Base-by-base conservation (phyloP, 495 filamentous ascomycete genomes). In the Hypoxylon fragiforme region DNA sequence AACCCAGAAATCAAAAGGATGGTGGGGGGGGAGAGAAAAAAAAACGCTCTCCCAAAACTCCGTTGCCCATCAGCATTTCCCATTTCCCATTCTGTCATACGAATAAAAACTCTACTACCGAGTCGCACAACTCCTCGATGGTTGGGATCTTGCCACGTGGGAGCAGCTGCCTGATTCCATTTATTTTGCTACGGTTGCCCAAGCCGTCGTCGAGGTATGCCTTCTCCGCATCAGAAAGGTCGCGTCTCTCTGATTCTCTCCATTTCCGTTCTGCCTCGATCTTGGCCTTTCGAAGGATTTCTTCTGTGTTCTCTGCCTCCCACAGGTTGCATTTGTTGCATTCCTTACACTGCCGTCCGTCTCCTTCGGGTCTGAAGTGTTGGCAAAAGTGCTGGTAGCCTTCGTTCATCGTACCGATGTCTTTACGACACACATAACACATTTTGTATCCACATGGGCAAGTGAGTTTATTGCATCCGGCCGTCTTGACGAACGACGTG, bases 361-460 rank as follows among this genome's bases (percentile, higher is more conserved):
- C 73, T 0, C 81, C 83, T 30, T 81, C 74, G 0, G 88, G 87
- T n/a, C 94, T 78, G 69, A 98, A 97, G 70, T 98, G 94, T 60
- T 96, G 83, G 66, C 94, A 98, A 62, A 96, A 98, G 69, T 98
- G 94, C 19, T 81, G 72, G 63, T 98, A 97, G 1, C 77, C 76
- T 51, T 79, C 78, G 44, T 71, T 75, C 8, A 70, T 65, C 37
- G 60, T 73, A 36, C 73, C 74, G 41, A 83, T 80, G 60, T 83
- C 77, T 58, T 79, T 79, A 19, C 88, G 86, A 65, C 89, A 95
- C 32, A 95, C 80, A 54, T 95, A 97, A 73, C 94, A 98, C 94
- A 98, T 98, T 52, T 86, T 85, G 70, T 97, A 98, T 0, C 94
- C 92, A 68, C 94, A 98, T n/a, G 89, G 80, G 67, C 94, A 98